Base-by-base conservation (phyloP, 441 rosid species). In the Populus hybrid region DNA sequence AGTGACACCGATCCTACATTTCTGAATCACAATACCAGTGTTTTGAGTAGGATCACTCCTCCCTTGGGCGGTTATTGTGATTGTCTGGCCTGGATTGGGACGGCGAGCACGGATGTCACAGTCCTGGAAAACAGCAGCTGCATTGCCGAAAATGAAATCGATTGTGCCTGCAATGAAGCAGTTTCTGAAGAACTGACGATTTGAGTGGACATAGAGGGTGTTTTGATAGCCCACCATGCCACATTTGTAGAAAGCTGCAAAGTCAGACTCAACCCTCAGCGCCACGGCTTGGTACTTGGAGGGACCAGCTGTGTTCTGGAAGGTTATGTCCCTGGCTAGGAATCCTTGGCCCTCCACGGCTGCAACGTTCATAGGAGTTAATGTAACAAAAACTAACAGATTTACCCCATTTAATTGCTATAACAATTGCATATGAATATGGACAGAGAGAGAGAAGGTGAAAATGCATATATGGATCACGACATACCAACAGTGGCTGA, bases 401-500 rank as follows among this genome's bases (percentile, higher is more conserved):
- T 40, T 40, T 12, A 46, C 57, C 2, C 57, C 57, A 1, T 46
- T 14, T 14, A 14, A 4, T 4, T 46, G 20, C 18, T 46, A 14
- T 46, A 14, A 14, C 14, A 46, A 46, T 4, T 14, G 57, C 20
- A 46, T 46, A 46, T 4, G 0, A 46, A 46, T 14, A 14, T 46
- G 20, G 0, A 4, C 14, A 4, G 57, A 14, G 18, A 46, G 3
- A 38, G 57, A 46, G 5, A 46, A 46, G 57, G 57, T 12, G 20
- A 14, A 46, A 46, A 46, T 46, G 57, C 46, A 3, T 34, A 6
- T 34, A 34, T 10, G 0, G 5, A 32, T 28, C 30, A 8, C 14
- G 34, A 20, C 81, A 80, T 80, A 89, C 96, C 93, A 36, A 92
- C 96, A 5, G 96, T 92, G 8, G 96, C 94, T 21, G 96, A 92